These are phyloP conservation scores for Wickerhamiella kazuoi DNA, from an alignment of 805 yeast genomes.

Conservation along the genomic window DNA sequence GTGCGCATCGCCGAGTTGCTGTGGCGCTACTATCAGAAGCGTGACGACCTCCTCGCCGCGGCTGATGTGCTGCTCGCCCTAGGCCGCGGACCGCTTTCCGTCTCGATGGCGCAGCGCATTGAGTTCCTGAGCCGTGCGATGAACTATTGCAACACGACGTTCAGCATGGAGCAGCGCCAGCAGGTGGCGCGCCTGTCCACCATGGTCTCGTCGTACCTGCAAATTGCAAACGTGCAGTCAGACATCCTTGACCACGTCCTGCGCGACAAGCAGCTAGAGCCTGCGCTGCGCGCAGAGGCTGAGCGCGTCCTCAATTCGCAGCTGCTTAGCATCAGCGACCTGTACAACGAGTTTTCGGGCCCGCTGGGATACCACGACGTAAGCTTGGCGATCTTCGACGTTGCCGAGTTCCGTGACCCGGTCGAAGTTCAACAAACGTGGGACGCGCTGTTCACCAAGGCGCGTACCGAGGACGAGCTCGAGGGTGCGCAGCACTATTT, in stretches of 20 bases:
- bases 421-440: slow-evolving; percentile 73
- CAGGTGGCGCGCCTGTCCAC: slow-evolving; percentile 54
- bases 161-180: slow-evolving; percentile 61
- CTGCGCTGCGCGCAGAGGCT: slow-evolving; percentile 31
- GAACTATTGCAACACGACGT: slow-evolving; percentile 75
- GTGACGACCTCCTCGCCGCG: slow-evolving; percentile 64
- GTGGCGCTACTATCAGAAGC: slow-evolving; percentile 78
- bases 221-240: slow-evolving; percentile 72
- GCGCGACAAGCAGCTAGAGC: slow-evolving; percentile 25
- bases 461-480: slow-evolving; percentile 18
- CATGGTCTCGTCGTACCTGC: slow-evolving; percentile 60
- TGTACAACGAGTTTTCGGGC: slow-evolving; percentile 73
- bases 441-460: slow-evolving; percentile 48
- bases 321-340: slow-evolving; percentile 53
- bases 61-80: slow-evolving; percentile 61
- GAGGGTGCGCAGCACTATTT: slow-evolving; percentile 22
- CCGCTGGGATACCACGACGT: slow-evolving; percentile 77
- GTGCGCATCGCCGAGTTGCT: slow-evolving; percentile 62
- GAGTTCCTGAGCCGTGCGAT: slow-evolving; percentile 82
- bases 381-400: slow-evolving; percentile 58
- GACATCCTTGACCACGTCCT: slow-evolving; percentile 28
- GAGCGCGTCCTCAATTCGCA: slow-evolving; percentile 39
- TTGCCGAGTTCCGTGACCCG: slow-evolving; percentile 68
- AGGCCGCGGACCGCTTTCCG: slow-evolving; percentile 51
- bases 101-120: slow-evolving; percentile 55